phyloP scores from a whole-genome alignment of 345 rosid species.

The Punica granatum region DNA sequence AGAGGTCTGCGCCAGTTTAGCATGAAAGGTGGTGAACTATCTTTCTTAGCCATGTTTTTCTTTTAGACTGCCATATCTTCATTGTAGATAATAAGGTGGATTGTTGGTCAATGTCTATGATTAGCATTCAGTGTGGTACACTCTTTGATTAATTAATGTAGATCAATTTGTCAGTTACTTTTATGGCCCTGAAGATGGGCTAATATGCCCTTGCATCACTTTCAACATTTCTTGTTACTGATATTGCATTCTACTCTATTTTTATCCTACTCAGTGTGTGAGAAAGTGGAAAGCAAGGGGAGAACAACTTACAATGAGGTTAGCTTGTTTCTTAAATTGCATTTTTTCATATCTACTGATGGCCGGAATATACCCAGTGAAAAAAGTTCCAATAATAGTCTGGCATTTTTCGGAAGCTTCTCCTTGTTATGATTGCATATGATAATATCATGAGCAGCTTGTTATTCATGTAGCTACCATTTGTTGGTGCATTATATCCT shows the following conservation, averaged over 20 bases:
- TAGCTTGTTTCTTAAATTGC: slow-evolving; percentile 2
- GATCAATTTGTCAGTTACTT: not conserved
- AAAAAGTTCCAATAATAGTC: not conserved
- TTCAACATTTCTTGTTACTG: not conserved
- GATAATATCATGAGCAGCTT: not conserved
- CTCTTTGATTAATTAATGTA: not conserved
- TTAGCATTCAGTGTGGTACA: not conserved
- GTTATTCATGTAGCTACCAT: not conserved
- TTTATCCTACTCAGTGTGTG: slow-evolving; percentile 9
- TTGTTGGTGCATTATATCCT: not conserved
- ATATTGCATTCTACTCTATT: not conserved
- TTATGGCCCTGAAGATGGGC: not conserved
- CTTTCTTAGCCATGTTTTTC: not conserved
- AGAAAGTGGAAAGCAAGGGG: slow-evolving; percentile 21
- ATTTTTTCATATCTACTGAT: not conserved
- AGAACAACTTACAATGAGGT: slow-evolving; percentile 24
- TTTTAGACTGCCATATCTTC: not conserved
- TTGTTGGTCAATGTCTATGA: not conserved
- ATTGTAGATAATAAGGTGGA: not conserved
- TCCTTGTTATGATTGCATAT: not conserved
- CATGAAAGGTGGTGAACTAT: slow-evolving; percentile 27
- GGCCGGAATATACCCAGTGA: not conserved
- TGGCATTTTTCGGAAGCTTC: not conserved
- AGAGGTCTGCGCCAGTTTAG: slow-evolving; percentile 46
- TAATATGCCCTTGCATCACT: not conserved